phyloP scores from a whole-genome alignment of 257 asterid genomes.

The Nicotiana benthamiana region DNA sequence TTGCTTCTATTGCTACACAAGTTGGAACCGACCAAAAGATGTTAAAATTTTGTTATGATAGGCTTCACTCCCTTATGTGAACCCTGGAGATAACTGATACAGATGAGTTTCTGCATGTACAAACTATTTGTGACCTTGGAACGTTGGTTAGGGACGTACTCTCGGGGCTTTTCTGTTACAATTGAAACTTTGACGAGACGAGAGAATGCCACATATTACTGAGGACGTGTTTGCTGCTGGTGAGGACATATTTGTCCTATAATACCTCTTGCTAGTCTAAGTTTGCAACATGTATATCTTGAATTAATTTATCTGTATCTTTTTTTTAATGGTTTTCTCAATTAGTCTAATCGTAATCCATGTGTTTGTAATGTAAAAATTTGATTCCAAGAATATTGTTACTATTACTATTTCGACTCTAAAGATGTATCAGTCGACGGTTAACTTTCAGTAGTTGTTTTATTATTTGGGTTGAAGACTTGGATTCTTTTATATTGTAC shows the following conservation, averaged over 20 bases:
- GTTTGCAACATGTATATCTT: background rate
- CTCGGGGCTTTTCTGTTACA: slow-evolving; percentile 88
- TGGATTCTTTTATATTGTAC: no score
- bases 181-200: slow-evolving; percentile 92
- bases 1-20: slow-evolving; percentile 74
- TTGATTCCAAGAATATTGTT: no score
- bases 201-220: slow-evolving; percentile 95
- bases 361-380: no score
- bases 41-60: slow-evolving; percentile 79
- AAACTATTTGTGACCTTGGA: slow-evolving; percentile 90
- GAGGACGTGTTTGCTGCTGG: slow-evolving; percentile 36
- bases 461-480: no score
- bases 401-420: no score
- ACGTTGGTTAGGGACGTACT: slow-evolving; percentile 89
- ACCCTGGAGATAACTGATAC: slow-evolving; percentile 95
- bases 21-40: slow-evolving; percentile 95
- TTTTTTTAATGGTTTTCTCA: no score
- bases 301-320: background rate
- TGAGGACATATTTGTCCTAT: background rate
- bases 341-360: no score
- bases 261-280: background rate
- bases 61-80: slow-evolving; percentile 86
- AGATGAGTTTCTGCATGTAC: slow-evolving; percentile 85
- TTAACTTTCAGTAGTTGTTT: no score
- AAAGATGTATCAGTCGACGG: no score